Evolutionary conservation across 2,329 filamentous ascomycete genomes (phyloP), one percentile per base, ranked within the genome.

Genomic region (Fusarium solani-melongenae): DNA sequence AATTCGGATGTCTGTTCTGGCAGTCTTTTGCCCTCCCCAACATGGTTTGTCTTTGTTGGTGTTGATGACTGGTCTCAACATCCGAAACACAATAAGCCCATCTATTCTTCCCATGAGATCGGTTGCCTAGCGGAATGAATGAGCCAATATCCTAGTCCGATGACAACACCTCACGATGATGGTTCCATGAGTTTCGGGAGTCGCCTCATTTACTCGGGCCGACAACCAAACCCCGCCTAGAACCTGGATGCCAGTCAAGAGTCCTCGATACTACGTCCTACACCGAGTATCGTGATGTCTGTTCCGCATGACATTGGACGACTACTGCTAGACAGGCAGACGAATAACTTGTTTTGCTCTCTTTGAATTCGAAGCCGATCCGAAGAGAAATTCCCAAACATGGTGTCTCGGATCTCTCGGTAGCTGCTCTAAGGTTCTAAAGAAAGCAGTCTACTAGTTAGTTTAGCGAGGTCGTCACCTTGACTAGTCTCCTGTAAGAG

Each of bases 201-300:
- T 62, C 44, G 59, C n/a, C 33, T 36, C 34, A 63, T 63, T 20
- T 56, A 14, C 61, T 63, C 61, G 61, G 61, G n/a, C 61, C 61
- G 61, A 63, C 61, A 63, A 29, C 31, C 2, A 39, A 24, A 33
- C 61, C 49, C 49, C 36, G 36, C 49, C 17, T 14, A 10, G 36
- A 57, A 11, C 59, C n/a, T 27, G 11, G 24, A 29, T 34, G 24
- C 46, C 24, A 29, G 24, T 51, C 46, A 29, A 31, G 46, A 53
- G 46, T 20, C 17, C n/a, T 53, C 46, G 46, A 53, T 53, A 53
- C 46, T 53, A 53, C 46, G 27, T 31, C 46, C 46, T 14, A 20
- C 27, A 31, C 11, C 10, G 31, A 29, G n/a, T 31, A 53, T 53
- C 46, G 46, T 53, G 11, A 53, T 53, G 46, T 31, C 11, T 53